Percentiles rank a stretch among this genome's conserved stretches.
phyloP scores from a whole-genome alignment of 306 rosid genomes.

The Macrotyloma uniflorum region DNA sequence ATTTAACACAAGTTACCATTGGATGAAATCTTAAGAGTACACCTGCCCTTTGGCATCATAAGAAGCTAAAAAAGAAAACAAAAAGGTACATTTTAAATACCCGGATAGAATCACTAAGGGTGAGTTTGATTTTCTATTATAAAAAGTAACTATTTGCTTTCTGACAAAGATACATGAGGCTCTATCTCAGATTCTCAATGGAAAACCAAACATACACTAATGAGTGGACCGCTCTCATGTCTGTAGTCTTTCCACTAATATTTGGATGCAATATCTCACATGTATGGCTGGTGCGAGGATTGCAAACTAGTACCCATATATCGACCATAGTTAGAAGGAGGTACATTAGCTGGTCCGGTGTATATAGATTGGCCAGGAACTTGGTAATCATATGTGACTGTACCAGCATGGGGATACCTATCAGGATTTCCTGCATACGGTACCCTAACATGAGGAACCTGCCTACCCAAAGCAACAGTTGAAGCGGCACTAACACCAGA shows the following conservation, averaged over 20 bases:
- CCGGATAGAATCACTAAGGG: neutral
- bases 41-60: constrained; percentile 14
- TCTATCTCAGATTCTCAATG: neutral
- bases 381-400: constrained; percentile 53
- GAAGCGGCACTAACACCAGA: constrained; percentile 46
- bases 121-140: constrained; percentile 5
- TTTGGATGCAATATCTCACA: constrained; percentile 41
- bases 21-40: constrained; percentile 12
- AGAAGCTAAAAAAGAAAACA: neutral
- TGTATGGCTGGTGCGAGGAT: constrained; percentile 61
- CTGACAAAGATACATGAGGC: neutral
- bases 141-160: constrained; percentile 1
- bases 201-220: constrained; percentile 1
- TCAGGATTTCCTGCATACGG: constrained; percentile 52
- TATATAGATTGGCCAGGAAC: constrained; percentile 61
- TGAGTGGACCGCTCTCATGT: constrained; percentile 22
- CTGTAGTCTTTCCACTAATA: constrained; percentile 23
- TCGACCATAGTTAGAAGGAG: constrained; percentile 55
- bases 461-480: constrained; percentile 47
- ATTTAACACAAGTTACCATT: neutral
- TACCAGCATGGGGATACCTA: constrained; percentile 49
- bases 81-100: constrained; percentile 17
- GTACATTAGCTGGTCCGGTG: constrained; percentile 47
- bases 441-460: constrained; percentile 53
- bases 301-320: constrained; percentile 61